Evolutionary conservation across 768 basidiomycete species (phyloP).

Genomic region (Agaricus sinodeliciosus): DNA sequence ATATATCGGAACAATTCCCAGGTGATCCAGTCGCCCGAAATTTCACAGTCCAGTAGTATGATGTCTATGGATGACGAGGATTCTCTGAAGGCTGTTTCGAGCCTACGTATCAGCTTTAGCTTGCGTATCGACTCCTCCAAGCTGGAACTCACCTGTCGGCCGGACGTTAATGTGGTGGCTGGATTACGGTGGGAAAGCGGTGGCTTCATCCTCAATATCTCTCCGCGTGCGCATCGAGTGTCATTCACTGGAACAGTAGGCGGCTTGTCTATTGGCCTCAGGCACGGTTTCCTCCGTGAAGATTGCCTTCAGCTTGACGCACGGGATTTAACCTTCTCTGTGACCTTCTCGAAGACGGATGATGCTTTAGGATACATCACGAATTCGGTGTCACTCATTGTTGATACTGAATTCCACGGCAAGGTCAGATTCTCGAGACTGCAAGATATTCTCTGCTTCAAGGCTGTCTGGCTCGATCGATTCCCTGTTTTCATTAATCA

Average conservation of each 20-base stretch:
- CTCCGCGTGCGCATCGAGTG: slow-evolving; percentile 65
- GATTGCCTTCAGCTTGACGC: slow-evolving; percentile 78
- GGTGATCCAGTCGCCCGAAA: slow-evolving; percentile 13
- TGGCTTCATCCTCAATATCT: slow-evolving; percentile 76
- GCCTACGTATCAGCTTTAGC: slow-evolving; percentile 76
- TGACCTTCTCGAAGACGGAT: slow-evolving; percentile 55
- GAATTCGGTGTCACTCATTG: slow-evolving; percentile 60
- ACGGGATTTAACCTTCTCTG: slow-evolving; percentile 74
- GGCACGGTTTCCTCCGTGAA: slow-evolving; percentile 81
- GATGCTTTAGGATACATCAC: slow-evolving; percentile 26
- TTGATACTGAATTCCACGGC: slow-evolving; percentile 84
- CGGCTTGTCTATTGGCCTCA: slow-evolving; percentile 73
- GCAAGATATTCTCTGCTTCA: slow-evolving; percentile 91
- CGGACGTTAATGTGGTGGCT: slow-evolving; percentile 89
- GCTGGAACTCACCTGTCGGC: slow-evolving; percentile 81
- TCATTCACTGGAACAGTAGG: slow-evolving; percentile 76
- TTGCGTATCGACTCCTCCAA: slow-evolving; percentile 88
- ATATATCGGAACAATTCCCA: slow-evolving; percentile 47
- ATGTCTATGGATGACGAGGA: slow-evolving; percentile 16
- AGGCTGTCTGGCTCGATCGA: slow-evolving; percentile 89
- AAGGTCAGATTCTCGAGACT: slow-evolving; percentile 78
- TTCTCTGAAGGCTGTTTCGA: slow-evolving; percentile 25
- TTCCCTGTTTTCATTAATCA: slow-evolving; percentile 66
- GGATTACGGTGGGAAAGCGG: slow-evolving; percentile 92
- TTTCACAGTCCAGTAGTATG: slow-evolving; percentile 12